These are phyloP conservation scores for Chlorella sp. DNA, from an alignment of 139 green algal genomes.

Conservation along the genomic window DNA sequence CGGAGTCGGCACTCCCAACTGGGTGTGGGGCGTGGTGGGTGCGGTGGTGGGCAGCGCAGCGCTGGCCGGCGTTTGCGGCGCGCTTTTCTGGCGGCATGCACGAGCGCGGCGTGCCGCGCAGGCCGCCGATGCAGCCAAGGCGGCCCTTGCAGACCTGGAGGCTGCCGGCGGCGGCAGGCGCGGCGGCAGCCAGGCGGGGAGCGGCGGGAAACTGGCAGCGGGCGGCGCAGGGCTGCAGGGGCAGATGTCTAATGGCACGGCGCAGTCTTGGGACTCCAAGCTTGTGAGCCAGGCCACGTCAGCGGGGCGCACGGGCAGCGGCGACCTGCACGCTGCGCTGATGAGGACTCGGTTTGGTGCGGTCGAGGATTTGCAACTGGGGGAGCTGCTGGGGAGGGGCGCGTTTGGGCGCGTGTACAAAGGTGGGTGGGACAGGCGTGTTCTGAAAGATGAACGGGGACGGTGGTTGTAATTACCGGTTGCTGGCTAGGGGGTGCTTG, in stretches of 20 bases:
- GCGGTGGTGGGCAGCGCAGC: neutral
- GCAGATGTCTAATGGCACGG: neutral
- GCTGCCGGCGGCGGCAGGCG: neutral
- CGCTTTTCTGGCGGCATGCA: neutral
- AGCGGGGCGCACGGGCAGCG: no score
- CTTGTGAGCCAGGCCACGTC: neutral
- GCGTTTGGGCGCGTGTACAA: conserved; percentile 11
- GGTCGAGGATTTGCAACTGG: conserved; percentile 16
- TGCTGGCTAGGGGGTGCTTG: no score
- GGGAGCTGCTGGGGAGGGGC: conserved; percentile 15
- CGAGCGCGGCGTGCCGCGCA: no score
- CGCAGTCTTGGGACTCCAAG: neutral
- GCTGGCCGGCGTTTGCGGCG: neutral
- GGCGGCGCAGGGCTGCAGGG: no score
- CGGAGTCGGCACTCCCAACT: neutral
- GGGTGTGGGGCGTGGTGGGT: neutral
- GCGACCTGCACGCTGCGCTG: neutral
- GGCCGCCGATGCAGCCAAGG: no score
- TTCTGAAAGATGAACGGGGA: no score
- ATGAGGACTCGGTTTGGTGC: neutral
- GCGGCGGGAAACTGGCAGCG: neutral
- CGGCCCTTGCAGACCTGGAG: no score
- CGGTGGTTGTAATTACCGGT: no score
- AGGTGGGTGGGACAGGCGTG: neutral
- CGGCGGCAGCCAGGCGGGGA: neutral